A percentile compares a stretch with the other conserved stretches of the same genome.
These are phyloP conservation scores for Prunus davidiana DNA, from an alignment of 306 rosid genomes.

Conservation along the genomic window DNA sequence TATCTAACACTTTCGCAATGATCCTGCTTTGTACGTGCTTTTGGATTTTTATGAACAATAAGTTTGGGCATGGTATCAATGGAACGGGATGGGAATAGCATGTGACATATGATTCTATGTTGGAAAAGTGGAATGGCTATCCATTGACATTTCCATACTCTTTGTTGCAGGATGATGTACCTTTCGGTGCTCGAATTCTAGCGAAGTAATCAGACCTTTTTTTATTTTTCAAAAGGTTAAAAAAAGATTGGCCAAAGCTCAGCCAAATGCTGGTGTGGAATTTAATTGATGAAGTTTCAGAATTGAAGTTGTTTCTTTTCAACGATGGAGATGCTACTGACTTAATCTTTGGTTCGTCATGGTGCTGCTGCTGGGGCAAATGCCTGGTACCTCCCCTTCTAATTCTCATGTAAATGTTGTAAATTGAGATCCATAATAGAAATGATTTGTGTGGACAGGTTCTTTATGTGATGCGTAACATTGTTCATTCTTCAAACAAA, in stretches of 20 bases:
- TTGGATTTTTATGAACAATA: background rate
- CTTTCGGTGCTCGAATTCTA: background rate
- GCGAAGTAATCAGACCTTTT: slow-evolving; percentile 19
- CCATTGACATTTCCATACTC: background rate
- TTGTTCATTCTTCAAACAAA: slow-evolving; percentile 48
- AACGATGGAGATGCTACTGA: slow-evolving; percentile 51
- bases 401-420: slow-evolving; percentile 74
- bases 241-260: slow-evolving; percentile 33
- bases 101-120: background rate
- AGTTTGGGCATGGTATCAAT: background rate
- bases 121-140: background rate
- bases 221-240: slow-evolving; percentile 33
- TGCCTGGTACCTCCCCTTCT: slow-evolving; percentile 39
- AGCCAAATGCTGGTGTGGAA: slow-evolving; percentile 21
- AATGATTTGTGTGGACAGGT: slow-evolving; percentile 62
- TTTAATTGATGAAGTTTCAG: slow-evolving; percentile 46
- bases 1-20: background rate
- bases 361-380: slow-evolving; percentile 43
- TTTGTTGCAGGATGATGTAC: slow-evolving; percentile 55
- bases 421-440: slow-evolving; percentile 54
- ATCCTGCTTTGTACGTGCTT: background rate
- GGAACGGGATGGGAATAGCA: background rate
- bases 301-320: slow-evolving; percentile 36
- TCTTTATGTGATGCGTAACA: slow-evolving; percentile 53
- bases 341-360: slow-evolving; percentile 41